phyloP scores from a whole-genome alignment of 2,329 filamentous ascomycete genomes.

The Arthroderma sp. region DNA sequence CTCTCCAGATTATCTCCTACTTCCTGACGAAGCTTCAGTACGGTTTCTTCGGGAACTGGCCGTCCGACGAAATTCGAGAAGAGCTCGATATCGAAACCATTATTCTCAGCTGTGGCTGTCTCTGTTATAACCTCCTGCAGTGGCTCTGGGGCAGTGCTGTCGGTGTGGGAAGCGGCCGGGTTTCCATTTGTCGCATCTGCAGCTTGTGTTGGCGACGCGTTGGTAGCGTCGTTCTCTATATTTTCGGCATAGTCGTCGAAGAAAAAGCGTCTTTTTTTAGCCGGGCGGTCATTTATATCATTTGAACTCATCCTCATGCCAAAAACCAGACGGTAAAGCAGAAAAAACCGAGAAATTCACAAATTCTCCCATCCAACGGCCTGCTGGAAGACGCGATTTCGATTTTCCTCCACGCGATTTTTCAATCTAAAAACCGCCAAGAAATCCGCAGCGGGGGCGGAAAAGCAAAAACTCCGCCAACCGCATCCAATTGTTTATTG shows the following conservation, averaged over 20 bases:
- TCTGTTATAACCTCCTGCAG: not conserved
- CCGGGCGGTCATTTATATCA: constrained; percentile 30
- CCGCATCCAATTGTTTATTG: too few species aligned
- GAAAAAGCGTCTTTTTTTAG: constrained; percentile 52
- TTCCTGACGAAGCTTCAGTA: constrained; percentile 36
- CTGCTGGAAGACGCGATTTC: not conserved
- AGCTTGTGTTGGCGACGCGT: not conserved
- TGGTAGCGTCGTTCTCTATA: constrained; percentile 1
- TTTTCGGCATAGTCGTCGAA: constrained; percentile 31
- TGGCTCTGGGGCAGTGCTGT: not conserved
- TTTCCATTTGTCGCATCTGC: constrained; percentile 17
- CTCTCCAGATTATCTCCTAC: constrained; percentile 43
- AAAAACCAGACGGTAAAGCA: too few species aligned
- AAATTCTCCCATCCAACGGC: too few species aligned
- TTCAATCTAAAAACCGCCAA: too few species aligned
- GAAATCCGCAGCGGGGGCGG: too few species aligned
- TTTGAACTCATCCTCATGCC: not conserved
- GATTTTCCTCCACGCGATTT: not conserved
- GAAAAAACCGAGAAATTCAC: too few species aligned
- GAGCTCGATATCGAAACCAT: constrained; percentile 40
- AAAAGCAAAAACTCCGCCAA: too few species aligned
- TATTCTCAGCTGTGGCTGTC: not conserved
- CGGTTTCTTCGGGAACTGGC: constrained; percentile 29
- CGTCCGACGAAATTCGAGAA: constrained; percentile 48
- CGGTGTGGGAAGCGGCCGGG: constrained; percentile 8